A percentile compares a stretch with the other conserved stretches of the same genome.
These are phyloP conservation scores for Pythium sp. DNA, from an alignment of 352 stramenopile genomes.

Conservation along the genomic window DNA sequence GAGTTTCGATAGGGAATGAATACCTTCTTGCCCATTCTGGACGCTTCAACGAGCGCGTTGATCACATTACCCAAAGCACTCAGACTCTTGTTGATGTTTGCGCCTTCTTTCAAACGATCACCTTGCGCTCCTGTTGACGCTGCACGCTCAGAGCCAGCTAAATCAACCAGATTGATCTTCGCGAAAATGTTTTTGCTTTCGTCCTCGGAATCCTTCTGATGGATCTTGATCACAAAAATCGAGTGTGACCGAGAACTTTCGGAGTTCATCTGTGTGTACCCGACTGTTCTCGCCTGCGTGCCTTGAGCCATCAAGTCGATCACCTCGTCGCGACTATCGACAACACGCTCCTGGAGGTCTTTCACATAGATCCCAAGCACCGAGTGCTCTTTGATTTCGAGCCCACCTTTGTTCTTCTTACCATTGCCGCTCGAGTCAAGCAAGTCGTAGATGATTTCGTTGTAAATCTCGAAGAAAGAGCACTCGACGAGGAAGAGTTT, in stretches of 20 bases:
- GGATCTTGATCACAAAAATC: conserved; percentile 95
- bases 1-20: conserved; percentile 94
- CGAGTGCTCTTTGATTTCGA: conserved; percentile 93
- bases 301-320: conserved; percentile 79
- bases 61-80: conserved; percentile 93
- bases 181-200: conserved; percentile 86
- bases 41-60: conserved; percentile 88
- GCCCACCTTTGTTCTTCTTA: conserved; percentile 85
- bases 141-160: conserved; percentile 90
- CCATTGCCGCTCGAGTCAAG: conserved; percentile 83
- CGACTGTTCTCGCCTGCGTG: conserved; percentile 62
- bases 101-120: conserved; percentile 90
- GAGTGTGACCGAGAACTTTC: conserved; percentile 93
- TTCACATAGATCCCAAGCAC: conserved; percentile 95
- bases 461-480: conserved; percentile 97
- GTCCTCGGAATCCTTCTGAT: conserved; percentile 87
- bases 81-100: conserved; percentile 93
- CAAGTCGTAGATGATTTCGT: conserved; percentile 95
- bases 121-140: conserved; percentile 90
- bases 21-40: conserved; percentile 76
- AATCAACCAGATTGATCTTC: conserved; percentile 95
- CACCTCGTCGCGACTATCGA: conserved; percentile 84
- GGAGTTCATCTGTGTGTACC: conserved; percentile 93
- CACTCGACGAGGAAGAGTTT: conserved; percentile 90
- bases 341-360: conserved; percentile 87